phyloP scores from a whole-genome alignment of 208 protist genomes.

The Trypanosoma cruzi region DNA sequence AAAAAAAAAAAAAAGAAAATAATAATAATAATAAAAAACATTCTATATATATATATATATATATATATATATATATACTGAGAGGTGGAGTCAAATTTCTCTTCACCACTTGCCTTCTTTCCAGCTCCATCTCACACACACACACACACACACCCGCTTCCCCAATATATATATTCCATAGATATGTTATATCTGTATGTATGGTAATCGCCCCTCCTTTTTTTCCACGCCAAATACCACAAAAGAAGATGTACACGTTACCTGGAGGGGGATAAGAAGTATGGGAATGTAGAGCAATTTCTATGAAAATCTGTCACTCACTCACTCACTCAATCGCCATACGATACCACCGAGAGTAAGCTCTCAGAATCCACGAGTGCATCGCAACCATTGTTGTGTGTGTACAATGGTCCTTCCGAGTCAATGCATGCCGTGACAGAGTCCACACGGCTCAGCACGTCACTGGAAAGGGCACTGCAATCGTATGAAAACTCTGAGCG shows the following conservation, averaged over 20 bases:
- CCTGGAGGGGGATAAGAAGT: background rate
- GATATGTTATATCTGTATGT: too few species aligned
- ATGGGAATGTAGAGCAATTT: background rate
- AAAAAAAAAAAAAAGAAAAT: background rate
- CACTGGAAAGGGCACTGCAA: background rate
- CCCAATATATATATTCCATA: too few species aligned
- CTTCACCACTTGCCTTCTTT: too few species aligned
- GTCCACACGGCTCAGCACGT: conserved; percentile 12
- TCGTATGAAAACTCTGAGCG: conserved; percentile 59
- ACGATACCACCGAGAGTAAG: conserved; percentile 25
- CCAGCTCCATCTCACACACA: too few species aligned
- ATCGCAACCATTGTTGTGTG: background rate
- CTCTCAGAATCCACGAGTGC: background rate
- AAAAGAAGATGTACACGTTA: background rate
- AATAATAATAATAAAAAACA: too few species aligned
- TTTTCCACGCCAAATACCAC: background rate
- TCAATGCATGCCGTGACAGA: background rate
- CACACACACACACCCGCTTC: too few species aligned
- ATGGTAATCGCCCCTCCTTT: too few species aligned
- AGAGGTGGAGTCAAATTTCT: too few species aligned
- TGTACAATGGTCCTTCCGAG: background rate
- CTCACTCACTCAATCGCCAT: conserved; percentile 12
- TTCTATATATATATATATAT: too few species aligned
- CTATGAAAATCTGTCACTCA: conserved; percentile 13
- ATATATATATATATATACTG: too few species aligned